Base-by-base conservation (phyloP, 345 rosid species). In the Citrus cavaleriei region DNA sequence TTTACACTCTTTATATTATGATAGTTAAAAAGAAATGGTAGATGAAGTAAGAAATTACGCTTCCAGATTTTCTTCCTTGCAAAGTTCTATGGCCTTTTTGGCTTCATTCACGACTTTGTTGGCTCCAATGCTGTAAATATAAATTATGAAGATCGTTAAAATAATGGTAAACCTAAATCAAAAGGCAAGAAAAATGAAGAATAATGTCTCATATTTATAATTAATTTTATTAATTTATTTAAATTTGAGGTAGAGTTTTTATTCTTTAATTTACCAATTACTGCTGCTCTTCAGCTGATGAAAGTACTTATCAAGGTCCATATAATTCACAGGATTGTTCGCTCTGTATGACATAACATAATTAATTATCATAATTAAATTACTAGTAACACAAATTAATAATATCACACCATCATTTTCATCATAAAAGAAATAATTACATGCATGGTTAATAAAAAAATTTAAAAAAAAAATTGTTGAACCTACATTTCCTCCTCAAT, bases 61-160 rank as follows among this genome's bases (percentile, higher is more conserved):
- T 35, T 76, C 84, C 16, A 64, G 0, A 64, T 85, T 60, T 9
- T 38, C 34, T 28, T 57, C 62, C 73, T 63, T 30, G 21, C 40
- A 27, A 28, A 16, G 16, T 4, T 54, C 78, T 76, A 77, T 70
- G 63, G 76, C 55, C 18, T 51, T 42, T n/a, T 6, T 73, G 10
- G 71, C 78, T 49, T 74, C 78, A 49, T 24, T 68, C 22, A 27
- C 25, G 32, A 88, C 72, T 35, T 65, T 83, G 54, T 22, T 49
- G n/a, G 87, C 83, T 4, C 89, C 88, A 16, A 85, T 28, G 49
- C 89, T 88, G 78, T 22, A 18, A 46, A 24, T 10, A 24, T 10
- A 0, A 2, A 55, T 28, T 28, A 63, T 62, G 49, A 59, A 35
- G 10, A 21, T 57, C 10, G 2, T 49, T 28, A 51, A 71, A 27